phyloP scores from a whole-genome alignment of 2,329 filamentous ascomycete genomes.

The Rhynchosporium secalis region DNA sequence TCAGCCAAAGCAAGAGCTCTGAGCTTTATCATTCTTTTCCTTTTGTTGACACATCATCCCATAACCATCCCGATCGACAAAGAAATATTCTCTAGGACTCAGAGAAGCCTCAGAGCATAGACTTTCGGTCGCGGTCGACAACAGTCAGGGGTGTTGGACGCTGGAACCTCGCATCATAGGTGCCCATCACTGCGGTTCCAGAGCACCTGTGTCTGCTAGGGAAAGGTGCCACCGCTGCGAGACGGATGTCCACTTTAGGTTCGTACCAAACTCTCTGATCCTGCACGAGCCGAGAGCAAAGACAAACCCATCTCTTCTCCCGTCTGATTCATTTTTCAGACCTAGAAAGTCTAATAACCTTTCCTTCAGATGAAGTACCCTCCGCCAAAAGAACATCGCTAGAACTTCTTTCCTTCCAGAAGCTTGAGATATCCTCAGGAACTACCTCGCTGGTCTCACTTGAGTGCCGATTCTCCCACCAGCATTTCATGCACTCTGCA shows the following conservation, averaged over 20 bases:
- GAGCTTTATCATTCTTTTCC: slow-evolving; percentile 7
- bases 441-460: slow-evolving; percentile 29
- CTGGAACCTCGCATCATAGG: slow-evolving; percentile 35
- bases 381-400: slow-evolving; percentile 31
- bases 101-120: slow-evolving; percentile 32
- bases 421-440: slow-evolving; percentile 28
- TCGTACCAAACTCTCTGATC: slow-evolving; percentile 39
- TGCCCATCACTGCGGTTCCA: slow-evolving; percentile 35
- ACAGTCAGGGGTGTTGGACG: slow-evolving; percentile 29
- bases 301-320: slow-evolving; percentile 34
- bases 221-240: slow-evolving; percentile 34
- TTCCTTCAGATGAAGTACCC: slow-evolving; percentile 34
- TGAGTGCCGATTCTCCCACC: slow-evolving; percentile 23
- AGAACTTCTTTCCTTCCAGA: slow-evolving; percentile 36
- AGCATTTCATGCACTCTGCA: slow-evolving; percentile 4
- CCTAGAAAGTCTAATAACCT: slow-evolving; percentile 30
- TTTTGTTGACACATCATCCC: slow-evolving; percentile 29
- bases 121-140: slow-evolving; percentile 10
- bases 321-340: slow-evolving; percentile 34
- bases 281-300: slow-evolving; percentile 36
- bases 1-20: slow-evolving; percentile 18
- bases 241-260: slow-evolving; percentile 41
- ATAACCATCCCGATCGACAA: slow-evolving; percentile 25
- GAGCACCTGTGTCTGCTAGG: slow-evolving; percentile 32
- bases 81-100: slow-evolving; percentile 26